Evolutionary conservation across 345 rosid species (phyloP).

Genomic region (Citrus hindsii): DNA sequence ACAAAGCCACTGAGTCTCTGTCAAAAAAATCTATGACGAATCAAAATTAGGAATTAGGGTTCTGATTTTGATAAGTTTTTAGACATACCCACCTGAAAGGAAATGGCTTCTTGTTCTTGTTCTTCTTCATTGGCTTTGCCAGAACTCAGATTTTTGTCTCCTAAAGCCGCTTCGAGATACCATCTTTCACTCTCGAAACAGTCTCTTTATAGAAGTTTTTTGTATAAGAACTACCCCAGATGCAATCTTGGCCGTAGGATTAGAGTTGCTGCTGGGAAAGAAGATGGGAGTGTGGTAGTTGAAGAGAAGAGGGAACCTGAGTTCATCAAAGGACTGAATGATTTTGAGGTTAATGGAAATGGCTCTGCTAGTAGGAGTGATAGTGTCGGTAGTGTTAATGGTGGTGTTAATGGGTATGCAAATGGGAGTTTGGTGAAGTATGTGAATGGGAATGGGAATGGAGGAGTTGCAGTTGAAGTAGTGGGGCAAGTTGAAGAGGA

Average conservation of each 20-base stretch:
- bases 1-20: constrained; percentile 1
- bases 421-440: constrained; percentile 69
- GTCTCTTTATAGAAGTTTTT: constrained; percentile 25
- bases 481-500: constrained; percentile 20
- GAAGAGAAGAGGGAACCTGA: constrained; percentile 44
- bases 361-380: constrained; percentile 23
- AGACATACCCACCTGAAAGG: not conserved
- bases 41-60: constrained; percentile 29
- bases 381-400: constrained; percentile 1
- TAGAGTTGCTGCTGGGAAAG: constrained; percentile 43
- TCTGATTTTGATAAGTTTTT: not conserved
- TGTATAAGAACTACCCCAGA: constrained; percentile 12
- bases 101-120: constrained; percentile 13
- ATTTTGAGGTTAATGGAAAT: constrained; percentile 25
- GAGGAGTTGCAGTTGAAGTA: constrained; percentile 22
- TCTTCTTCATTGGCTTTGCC: constrained; percentile 38
- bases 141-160: constrained; percentile 43
- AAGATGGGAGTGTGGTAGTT: constrained; percentile 39
- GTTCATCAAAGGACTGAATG: constrained; percentile 33
- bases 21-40: not conserved
- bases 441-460: constrained; percentile 39
- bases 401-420: constrained; percentile 25
- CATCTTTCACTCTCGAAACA: constrained; percentile 20
- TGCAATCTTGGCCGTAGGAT: constrained; percentile 17
- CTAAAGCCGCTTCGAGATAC: constrained; percentile 22